phyloP scores from a whole-genome alignment of 2,329 filamentous ascomycete genomes.

The Ambrosiella cleistominuta region DNA sequence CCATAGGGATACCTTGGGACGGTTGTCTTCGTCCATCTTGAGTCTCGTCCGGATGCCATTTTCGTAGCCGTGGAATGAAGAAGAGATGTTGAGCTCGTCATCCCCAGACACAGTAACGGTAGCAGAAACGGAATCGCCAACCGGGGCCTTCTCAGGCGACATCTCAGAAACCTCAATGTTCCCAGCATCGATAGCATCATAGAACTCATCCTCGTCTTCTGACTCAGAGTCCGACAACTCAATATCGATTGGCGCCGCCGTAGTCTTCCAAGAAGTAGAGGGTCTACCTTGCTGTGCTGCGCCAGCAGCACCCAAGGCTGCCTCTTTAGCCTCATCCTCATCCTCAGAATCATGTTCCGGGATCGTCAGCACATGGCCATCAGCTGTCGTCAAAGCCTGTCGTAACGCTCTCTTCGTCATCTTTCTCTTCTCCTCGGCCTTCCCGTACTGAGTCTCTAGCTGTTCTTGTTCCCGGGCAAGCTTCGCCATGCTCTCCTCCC shows the following conservation, averaged over 20 bases:
- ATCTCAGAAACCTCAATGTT: slow-evolving; percentile 66
- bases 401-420: slow-evolving; percentile 77
- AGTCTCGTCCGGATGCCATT: slow-evolving; percentile 63
- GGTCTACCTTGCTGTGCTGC: background rate
- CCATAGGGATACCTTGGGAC: slow-evolving; percentile 91
- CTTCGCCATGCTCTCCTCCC: slow-evolving; percentile 97
- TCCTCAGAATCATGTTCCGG: slow-evolving; percentile 20
- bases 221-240: slow-evolving; percentile 60
- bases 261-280: background rate
- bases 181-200: slow-evolving; percentile 87
- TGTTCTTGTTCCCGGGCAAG: slow-evolving; percentile 91
- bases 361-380: slow-evolving; percentile 20
- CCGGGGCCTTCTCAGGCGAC: slow-evolving; percentile 32
- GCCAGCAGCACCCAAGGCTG: background rate
- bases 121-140: slow-evolving; percentile 18
- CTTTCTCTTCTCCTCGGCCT: slow-evolving; percentile 78
- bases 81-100: slow-evolving; percentile 45
- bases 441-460: slow-evolving; percentile 69
- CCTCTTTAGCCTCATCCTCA: slow-evolving; percentile 5
- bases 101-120: slow-evolving; percentile 20
- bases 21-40: slow-evolving; percentile 78
- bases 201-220: slow-evolving; percentile 81
- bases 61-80: slow-evolving; percentile 79
- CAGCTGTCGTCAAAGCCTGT: slow-evolving; percentile 59
- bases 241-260: slow-evolving; percentile 9